phyloP scores from a whole-genome alignment of 495 filamentous ascomycete species.

The Pseudevernia furfuracea region DNA sequence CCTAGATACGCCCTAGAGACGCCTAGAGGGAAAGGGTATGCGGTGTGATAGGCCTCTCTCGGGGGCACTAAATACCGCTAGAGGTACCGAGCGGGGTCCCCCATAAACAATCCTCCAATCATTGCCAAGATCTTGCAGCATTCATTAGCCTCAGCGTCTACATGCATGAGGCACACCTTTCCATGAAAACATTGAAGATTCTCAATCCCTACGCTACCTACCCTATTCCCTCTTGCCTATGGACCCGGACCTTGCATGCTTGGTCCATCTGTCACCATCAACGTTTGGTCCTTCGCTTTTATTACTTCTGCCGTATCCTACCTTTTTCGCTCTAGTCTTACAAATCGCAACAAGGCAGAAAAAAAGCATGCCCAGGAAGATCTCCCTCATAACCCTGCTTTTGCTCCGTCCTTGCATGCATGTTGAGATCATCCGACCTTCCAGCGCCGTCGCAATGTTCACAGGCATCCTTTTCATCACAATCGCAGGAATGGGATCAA shows the following conservation, averaged over 20 bases:
- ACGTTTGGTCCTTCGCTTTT: neutral
- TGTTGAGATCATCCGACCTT: constrained; percentile 17
- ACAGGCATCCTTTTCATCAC: neutral
- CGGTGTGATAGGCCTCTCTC: constrained; percentile 14
- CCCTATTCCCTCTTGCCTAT: neutral
- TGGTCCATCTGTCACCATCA: neutral
- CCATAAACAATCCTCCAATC: constrained; percentile 14
- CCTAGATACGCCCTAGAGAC: constrained; percentile 5
- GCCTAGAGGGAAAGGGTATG: constrained; percentile 4
- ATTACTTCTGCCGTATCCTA: constrained; percentile 3
- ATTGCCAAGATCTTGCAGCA: neutral
- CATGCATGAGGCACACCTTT: constrained; percentile 15
- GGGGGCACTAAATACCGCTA: neutral
- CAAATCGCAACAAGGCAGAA: constrained; percentile 4
- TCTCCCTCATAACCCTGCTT: neutral
- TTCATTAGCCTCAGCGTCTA: constrained; percentile 18
- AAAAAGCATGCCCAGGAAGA: neutral
- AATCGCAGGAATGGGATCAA: neutral
- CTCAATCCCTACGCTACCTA: neutral
- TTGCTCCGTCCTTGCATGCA: constrained; percentile 14
- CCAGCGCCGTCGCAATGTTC: constrained; percentile 22
- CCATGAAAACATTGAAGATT: neutral
- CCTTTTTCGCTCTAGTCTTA: constrained; percentile 8
- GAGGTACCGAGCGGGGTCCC: constrained; percentile 9
- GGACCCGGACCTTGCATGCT: constrained; percentile 6